Percentiles rank a stretch among this genome's conserved stretches.
Evolutionary conservation across 106 monocot genomes (phyloP).

Genomic region (Vanilla planifolia): DNA sequence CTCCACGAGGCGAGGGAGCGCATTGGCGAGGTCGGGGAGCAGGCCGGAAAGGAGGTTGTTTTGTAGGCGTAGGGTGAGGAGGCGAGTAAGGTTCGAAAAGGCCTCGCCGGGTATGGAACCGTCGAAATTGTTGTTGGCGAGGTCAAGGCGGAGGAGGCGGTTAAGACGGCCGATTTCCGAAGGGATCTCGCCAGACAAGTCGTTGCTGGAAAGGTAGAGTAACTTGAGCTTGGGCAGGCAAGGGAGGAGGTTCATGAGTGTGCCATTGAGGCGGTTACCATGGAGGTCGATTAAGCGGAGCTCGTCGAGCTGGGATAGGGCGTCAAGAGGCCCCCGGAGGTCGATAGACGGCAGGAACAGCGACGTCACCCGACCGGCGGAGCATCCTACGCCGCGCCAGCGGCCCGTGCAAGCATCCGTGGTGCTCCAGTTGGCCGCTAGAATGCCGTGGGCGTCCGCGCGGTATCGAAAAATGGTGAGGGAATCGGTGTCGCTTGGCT

Average conservation of each 20-base stretch:
- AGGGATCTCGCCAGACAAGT: conserved; percentile 47
- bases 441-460: conserved; percentile 50
- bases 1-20: conserved; percentile 30
- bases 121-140: conserved; percentile 38
- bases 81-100: conserved; percentile 29
- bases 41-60: conserved; percentile 48
- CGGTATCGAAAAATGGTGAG: conserved; percentile 29
- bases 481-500: conserved; percentile 31
- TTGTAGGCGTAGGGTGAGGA: conserved; percentile 54
- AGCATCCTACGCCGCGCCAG: conserved; percentile 37
- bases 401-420: conserved; percentile 38
- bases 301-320: conserved; percentile 40
- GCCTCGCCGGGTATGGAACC: conserved; percentile 38
- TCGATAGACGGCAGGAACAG: conserved; percentile 41
- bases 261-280: conserved; percentile 55
- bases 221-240: conserved; percentile 43
- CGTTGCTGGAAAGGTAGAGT: conserved; percentile 56
- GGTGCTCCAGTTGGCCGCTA: conserved; percentile 44
- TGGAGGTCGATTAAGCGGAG: conserved; percentile 55
- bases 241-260: conserved; percentile 25
- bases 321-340: conserved; percentile 45
- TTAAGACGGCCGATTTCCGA: conserved; percentile 15
- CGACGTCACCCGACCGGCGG: conserved; percentile 26
- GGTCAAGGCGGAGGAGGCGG: conserved; percentile 49
- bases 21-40: conserved; percentile 37